A percentile compares a stretch with the other conserved stretches of the same genome.
phyloP scores from a whole-genome alignment of 177 flowering plant genomes.

The Vitis hybrid region DNA sequence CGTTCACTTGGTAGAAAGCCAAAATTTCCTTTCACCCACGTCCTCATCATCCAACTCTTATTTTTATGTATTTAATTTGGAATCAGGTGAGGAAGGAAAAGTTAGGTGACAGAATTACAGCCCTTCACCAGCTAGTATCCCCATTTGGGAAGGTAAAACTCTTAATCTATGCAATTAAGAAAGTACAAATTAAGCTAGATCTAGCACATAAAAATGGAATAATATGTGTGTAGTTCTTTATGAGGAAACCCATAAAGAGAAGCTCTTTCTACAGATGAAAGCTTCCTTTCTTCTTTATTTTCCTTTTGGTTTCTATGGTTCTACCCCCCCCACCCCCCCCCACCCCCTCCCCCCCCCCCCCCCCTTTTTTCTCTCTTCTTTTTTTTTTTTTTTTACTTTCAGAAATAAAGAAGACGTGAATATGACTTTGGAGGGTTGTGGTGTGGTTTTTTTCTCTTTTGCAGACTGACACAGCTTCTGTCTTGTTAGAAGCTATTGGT shows the following conservation, averaged over 20 bases:
- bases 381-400: constrained; percentile 2
- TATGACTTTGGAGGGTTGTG: constrained; percentile 24
- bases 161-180: constrained; percentile 4
- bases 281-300: constrained; percentile 3
- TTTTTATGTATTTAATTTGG: background rate
- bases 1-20: background rate
- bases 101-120: constrained; percentile 81
- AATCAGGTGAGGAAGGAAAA: constrained; percentile 89
- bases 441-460: constrained; percentile 36
- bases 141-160: constrained; percentile 88
- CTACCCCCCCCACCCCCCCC: too few species aligned
- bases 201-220: background rate
- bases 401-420: constrained; percentile 16
- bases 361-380: background rate
- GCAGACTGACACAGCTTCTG: constrained; percentile 99
- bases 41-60: background rate
- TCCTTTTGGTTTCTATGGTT: background rate
- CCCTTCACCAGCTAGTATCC: constrained; percentile 90
- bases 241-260: constrained; percentile 7
- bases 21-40: background rate
- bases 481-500: constrained; percentile 89
- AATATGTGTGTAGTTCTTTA: background rate
- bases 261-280: constrained; percentile 10
- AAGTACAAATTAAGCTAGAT: background rate
- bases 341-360: too few species aligned